These are phyloP conservation scores for Curvularia sp. DNA, from an alignment of 2,329 filamentous ascomycete genomes.

Conservation along the genomic window DNA sequence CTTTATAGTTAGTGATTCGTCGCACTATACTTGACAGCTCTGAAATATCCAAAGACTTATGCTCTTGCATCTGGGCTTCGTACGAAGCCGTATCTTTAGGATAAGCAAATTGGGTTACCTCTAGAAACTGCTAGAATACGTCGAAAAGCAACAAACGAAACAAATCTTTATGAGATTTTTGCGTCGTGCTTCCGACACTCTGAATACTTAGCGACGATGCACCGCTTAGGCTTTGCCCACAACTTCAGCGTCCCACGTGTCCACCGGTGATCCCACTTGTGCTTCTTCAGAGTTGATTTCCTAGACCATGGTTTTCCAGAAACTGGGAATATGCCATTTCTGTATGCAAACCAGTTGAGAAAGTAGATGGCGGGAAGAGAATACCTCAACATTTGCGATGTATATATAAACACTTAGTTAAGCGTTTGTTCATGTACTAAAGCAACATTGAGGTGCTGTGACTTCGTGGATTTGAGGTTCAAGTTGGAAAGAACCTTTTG, in stretches of 20 bases:
- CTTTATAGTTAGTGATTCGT: background rate
- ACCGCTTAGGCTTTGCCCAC: background rate
- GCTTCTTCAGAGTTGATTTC: background rate
- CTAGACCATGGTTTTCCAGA: background rate
- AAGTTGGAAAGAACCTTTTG: background rate
- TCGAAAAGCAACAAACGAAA: background rate
- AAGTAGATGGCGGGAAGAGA: background rate
- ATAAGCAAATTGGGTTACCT: background rate
- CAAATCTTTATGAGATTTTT: background rate
- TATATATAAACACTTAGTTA: background rate
- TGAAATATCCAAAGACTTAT: background rate
- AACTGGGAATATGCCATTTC: background rate
- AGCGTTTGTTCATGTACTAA: background rate
- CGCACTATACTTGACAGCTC: background rate
- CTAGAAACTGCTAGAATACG: background rate
- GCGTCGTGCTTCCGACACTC: background rate
- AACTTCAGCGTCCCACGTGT: background rate
- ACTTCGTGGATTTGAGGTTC: background rate
- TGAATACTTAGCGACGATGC: background rate
- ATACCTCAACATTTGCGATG: background rate
- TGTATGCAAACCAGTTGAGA: background rate
- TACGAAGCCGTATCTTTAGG: background rate
- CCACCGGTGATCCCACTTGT: background rate
- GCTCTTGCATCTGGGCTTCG: background rate
- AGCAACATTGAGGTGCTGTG: background rate